phyloP scores from a whole-genome alignment of 305 asterid species.

The Fraxinus latifolia region DNA sequence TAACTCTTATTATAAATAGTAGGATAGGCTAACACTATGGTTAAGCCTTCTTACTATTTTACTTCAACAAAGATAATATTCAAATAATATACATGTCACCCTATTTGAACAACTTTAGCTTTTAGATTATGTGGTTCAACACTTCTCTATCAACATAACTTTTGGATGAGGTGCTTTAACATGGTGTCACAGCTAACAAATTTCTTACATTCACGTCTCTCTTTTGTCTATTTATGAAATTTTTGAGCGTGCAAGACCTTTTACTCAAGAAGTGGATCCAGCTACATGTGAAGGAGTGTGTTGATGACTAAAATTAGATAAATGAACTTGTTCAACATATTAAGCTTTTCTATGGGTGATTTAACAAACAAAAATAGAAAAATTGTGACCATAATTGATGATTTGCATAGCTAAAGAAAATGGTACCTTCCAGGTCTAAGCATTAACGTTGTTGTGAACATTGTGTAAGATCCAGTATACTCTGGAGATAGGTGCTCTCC shows the following conservation, averaged over 20 bases:
- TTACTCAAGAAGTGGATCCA: neutral
- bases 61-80: neutral
- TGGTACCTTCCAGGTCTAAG: constrained; percentile 86
- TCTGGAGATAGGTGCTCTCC: constrained; percentile 83
- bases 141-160: neutral
- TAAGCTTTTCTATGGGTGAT: neutral
- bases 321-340: constrained; percentile 3
- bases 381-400: neutral
- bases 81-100: neutral
- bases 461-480: constrained; percentile 60
- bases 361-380: neutral
- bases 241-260: neutral
- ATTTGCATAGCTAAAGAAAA: neutral
- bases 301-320: neutral
- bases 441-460: constrained; percentile 65
- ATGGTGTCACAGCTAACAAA: neutral
- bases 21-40: too few relatives aligned
- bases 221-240: neutral
- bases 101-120: neutral
- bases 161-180: neutral
- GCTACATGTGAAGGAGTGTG: neutral
- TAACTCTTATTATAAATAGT: too few relatives aligned
- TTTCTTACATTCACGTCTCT: neutral
- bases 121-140: neutral
- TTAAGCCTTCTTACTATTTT: too few relatives aligned